Evolutionary conservation across 2,329 filamentous ascomycete genomes (phyloP), one percentile per base, ranked within the genome.

Genomic region (Colletotrichum liriopes): DNA sequence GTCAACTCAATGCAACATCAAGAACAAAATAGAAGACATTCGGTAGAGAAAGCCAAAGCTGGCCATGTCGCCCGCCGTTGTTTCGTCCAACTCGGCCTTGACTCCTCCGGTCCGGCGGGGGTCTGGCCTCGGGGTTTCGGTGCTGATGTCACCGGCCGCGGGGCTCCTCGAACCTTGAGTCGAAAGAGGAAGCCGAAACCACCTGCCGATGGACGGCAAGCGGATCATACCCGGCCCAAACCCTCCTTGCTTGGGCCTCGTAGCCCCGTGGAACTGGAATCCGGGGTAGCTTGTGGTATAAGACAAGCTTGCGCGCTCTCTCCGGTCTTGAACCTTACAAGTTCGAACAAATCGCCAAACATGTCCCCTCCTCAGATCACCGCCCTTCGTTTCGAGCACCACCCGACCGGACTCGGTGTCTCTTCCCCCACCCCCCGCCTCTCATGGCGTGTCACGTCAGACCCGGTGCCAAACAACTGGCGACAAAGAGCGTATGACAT

Each of bases 401-500:
- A 74, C 59, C 66, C 73, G 1, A 71, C 45, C 23, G 75, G 75
- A 7, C 51, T 75, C 18, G 75, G 74, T 23, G 56, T 75, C 1
- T 58, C 68, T 6, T 54, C 52, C 20, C 16, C 75, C 1, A 52
- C 52, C 3, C 75, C 75, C 2, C 65, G 75, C 12, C 39, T 77
- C 12, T 77, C 75, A 18, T 77, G 75, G 75, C 59, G 56, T 8
- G 52, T 55, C 5, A 9, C 43, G 5, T 56, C 51, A 1, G 12
- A 61, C 11, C 5, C 35, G 5, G 35, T 72, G 1, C 39, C 67
- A 1, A 29, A 56, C 16, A 60, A 64, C 18, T 75, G 75, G 75
- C 52, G 47, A 14, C 75, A 76, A 45, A 70, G 55, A 4, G 65
- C 65, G 16, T 77, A 76, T 56, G 69, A 76, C 6, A 43, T 77